Base-by-base conservation (phyloP, 148 eudicot species). In the Dianthus caryophyllus region DNA sequence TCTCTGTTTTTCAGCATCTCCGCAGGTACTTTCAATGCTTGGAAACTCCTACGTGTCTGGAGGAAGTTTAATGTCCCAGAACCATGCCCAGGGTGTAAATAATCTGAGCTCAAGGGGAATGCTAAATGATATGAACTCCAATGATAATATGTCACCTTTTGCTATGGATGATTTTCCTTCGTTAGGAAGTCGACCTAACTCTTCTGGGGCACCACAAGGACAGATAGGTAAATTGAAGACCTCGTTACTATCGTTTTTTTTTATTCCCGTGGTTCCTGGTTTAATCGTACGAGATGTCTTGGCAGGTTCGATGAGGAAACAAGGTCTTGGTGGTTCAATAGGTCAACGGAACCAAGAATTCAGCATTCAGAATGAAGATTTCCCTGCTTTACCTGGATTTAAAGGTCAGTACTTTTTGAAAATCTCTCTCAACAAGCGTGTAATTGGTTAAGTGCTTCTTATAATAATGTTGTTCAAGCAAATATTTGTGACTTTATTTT, bases 351-450 rank as follows among this genome's bases (percentile, higher is more conserved):
- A 91, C 70, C 97, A 88, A 71, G 97, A 91, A 70, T 91, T 91
- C 81, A 88, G 96, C 73, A 91, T 91, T 73, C 96, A 88, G 76
- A 86, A 82, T 67, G 97, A 91, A 85, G 97, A 91, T 78, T 91
- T 91, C 76, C 96, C 97, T 15, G 97, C 96, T 30, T 82, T 91
- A 75, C 97, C 97, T 21, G 96, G 96, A 78, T 82, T 71, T 71
- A 91, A 86, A 88, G 96, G 97, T 88, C 67, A 67, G 54, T 54
- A 64, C 7, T 41, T 72, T 4, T 46, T 44, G 49, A 29, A 27
- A 16, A n/a, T 13, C 2, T 33, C 43, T 30, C 44, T 33, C 22
- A 31, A 59, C 39, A 30, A 59, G 43, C 14, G 7, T 60, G 64
- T 20, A 18, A 33, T 60, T 21, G 24, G n/a, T n/a, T 20, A 12